Evolutionary conservation across 2,329 filamentous ascomycete genomes (phyloP), one percentile per base, ranked within the genome.

Genomic region (Penicillium sp.): DNA sequence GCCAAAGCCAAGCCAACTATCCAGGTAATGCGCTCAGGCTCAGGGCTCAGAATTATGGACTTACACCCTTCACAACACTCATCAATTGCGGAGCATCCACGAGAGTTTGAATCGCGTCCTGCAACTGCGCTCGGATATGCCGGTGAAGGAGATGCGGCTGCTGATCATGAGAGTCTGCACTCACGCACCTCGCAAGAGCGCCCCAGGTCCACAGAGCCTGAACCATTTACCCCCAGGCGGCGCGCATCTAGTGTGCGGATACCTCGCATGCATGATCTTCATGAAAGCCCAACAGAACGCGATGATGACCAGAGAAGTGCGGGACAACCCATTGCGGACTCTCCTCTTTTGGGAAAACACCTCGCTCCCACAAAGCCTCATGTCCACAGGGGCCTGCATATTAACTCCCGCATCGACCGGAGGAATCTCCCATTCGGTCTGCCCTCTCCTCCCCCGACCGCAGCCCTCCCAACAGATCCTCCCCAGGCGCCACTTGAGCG

Each of bases 381-480:
- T 26, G 20, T 38, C 5, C 31, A 36, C 9, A 51, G 49, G 14
- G 29, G 9, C 6, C 46, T 59, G 3, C 46, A 58, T 1, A 54
- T 57, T 22, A 49, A 51, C 32, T 22, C 48, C 11, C 44, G 38
- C 4, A 14, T 45, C 6, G 44, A 55, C 20, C 49, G 35, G 31
- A 58, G 52, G 6, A 49, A 54, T 9, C 46, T 59, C 11, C 54
- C 57, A 1, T 56, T 63, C 7, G 56, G 52, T 11, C 51, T 60
- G 28, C 57, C 57, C 16, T 57, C 62, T 13, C 58, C 62, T 38
- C 60, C 62, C n/a, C 56, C 59, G 6, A 55, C 44, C 18, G 61
- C 59, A 16, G 54, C 59, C 24, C 56, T 59, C n/a, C 56, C 56
- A 14, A 52, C 53, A 11, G 48, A 53, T 26, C 59, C 58, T 13